These are phyloP conservation scores for Eremochloa ophiuroides DNA, from an alignment of 176 grass and related monocot species.

Conservation along the genomic window DNA sequence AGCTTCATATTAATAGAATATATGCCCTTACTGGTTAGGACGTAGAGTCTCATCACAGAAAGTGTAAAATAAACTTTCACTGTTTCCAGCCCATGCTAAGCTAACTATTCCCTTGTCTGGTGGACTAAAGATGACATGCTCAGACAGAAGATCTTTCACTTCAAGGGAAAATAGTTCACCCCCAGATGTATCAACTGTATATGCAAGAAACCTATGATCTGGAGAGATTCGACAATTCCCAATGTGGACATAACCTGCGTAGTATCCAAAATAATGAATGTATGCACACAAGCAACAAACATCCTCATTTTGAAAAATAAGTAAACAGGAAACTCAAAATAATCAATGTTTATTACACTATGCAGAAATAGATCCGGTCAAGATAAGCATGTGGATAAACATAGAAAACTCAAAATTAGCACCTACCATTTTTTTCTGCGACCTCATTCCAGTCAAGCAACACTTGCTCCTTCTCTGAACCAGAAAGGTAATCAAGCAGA, in stretches of 20 bases:
- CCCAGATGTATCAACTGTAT: constrained; percentile 84
- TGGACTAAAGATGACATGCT: constrained; percentile 44
- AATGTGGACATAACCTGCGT: constrained; percentile 90
- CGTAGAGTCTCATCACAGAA: constrained; percentile 76
- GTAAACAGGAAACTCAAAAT: constrained; percentile 26
- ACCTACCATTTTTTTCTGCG: constrained; percentile 69
- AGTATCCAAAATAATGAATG: constrained; percentile 23
- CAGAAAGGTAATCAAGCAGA: constrained; percentile 55
- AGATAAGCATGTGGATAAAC: constrained; percentile 17
- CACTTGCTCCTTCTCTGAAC: constrained; percentile 55
- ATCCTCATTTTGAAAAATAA: not conserved
- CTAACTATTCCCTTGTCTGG: constrained; percentile 69
- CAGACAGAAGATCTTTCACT: constrained; percentile 71
- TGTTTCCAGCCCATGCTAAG: constrained; percentile 72
- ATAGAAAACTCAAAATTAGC: not conserved
- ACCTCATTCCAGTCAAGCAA: constrained; percentile 88
- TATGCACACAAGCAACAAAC: constrained; percentile 2
- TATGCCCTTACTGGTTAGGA: constrained; percentile 55
- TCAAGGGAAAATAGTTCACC: constrained; percentile 82
- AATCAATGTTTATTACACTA: constrained; percentile 9
- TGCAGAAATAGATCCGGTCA: not conserved
- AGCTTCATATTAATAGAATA: constrained; percentile 12
- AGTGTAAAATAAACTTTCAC: constrained; percentile 68
- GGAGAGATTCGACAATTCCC: constrained; percentile 83
- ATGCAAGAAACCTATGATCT: constrained; percentile 86